These are phyloP conservation scores for Calonectria pteridis DNA, from an alignment of 2,329 filamentous ascomycete species.

Conservation along the genomic window DNA sequence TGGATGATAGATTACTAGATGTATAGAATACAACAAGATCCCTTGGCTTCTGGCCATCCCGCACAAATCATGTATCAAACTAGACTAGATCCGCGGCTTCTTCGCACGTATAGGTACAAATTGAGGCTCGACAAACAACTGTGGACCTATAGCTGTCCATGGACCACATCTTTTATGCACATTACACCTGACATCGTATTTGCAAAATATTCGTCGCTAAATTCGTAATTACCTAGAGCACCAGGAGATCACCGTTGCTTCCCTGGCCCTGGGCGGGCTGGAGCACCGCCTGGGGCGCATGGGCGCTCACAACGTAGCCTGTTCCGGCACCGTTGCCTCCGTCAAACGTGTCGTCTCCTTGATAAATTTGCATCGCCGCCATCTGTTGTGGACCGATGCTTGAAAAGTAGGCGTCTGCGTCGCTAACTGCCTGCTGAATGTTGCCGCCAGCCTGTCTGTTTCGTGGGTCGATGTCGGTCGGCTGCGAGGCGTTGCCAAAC, in stretches of 20 bases:
- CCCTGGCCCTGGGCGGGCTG: conserved; percentile 74
- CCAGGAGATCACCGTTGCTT: conserved; percentile 78
- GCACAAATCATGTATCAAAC: neutral
- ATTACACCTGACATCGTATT: conserved; percentile 11
- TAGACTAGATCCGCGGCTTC: neutral
- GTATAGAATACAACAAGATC: neutral
- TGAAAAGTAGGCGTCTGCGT: conserved; percentile 92
- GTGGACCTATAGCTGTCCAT: neutral
- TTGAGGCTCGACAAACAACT: neutral
- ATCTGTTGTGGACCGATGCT: conserved; percentile 81
- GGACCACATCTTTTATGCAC: conserved; percentile 14
- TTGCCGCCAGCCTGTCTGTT: conserved; percentile 54
- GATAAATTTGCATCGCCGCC: conserved; percentile 76
- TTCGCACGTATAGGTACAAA: conserved; percentile 9
- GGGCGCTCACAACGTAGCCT: conserved; percentile 84
- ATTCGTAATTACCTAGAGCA: conserved; percentile 61
- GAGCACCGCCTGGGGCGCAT: conserved; percentile 81
- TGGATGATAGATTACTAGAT: neutral
- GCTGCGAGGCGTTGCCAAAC: conserved; percentile 66
- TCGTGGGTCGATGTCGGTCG: conserved; percentile 63
- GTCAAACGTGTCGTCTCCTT: conserved; percentile 72
- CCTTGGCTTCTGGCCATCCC: neutral
- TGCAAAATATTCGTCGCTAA: conserved; percentile 36
- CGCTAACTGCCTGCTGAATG: conserved; percentile 79
- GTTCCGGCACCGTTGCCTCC: conserved; percentile 66